Evolutionary conservation across 2,329 filamentous ascomycete species (phyloP), one percentile per base, ranked within the genome.

Genomic region (Diatrype stigma): DNA sequence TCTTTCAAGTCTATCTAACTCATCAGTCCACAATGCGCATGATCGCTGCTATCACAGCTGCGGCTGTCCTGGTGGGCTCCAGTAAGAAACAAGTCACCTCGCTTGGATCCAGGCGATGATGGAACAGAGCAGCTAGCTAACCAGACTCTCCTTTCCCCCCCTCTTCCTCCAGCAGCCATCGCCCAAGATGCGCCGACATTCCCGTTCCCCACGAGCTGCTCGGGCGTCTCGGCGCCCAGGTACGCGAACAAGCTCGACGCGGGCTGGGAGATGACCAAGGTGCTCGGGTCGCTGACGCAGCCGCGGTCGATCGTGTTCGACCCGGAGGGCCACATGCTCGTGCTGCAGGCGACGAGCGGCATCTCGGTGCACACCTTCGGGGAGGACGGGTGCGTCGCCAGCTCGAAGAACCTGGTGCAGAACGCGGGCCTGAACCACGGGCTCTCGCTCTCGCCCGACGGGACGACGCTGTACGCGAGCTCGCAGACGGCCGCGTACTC

Each of bases 401-500:
- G 57, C 52, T 61, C 59, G 23, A 54, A 54, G 51, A 60, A 48
- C 30, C 56, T 65, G 44, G 45, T 64, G 30, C 49, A 52, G 28
- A 59, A 57, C 49, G n/a, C 56, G 14, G 53, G 53, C 37, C 57
- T 65, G 22, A 82, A 82, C 52, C 73, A 75, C 55, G 72, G 71
- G 21, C 62, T 74, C 48, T 65, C 65, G 12, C 61, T 75, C 12
- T 71, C 67, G 1, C 62, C 63, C 3, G 69, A 74, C 56, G 67
- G 69, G 14, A 68, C 62, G 46, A 74, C 67, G 16, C 52, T 74
- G 40, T 74, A 71, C 48, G 67, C 67, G 3, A 82, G 80, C 16
- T 76, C 73, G 6, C 60, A 71, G 8, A 73, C 75, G 46, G 69
- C 69, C 14, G 77, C 78, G 14, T 84, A 72, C 60, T 68, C 76